These are phyloP conservation scores for Auriscalpium orientale DNA, from an alignment of 768 basidiomycete species.

Conservation along the genomic window DNA sequence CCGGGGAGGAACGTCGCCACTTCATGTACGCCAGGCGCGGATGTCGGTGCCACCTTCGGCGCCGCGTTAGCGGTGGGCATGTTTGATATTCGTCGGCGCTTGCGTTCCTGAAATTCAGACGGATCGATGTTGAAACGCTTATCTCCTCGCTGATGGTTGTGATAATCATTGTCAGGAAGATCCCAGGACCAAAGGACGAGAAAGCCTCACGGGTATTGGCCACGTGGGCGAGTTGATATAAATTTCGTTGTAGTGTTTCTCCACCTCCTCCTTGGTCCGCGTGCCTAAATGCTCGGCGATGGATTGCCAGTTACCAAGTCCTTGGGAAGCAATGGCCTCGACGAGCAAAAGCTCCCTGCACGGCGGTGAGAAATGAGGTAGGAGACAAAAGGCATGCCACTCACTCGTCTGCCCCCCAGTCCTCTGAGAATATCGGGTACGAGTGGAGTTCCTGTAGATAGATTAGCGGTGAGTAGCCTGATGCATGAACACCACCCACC, in stretches of 20 bases:
- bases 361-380: not conserved
- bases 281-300: slow-evolving; percentile 94
- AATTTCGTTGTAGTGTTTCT: slow-evolving; percentile 76
- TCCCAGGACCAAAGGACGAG: not conserved
- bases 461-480: slow-evolving; percentile 5
- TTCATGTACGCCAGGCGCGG: slow-evolving; percentile 88
- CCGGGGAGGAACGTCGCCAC: slow-evolving; percentile 90
- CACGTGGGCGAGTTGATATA: slow-evolving; percentile 75
- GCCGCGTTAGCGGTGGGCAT: slow-evolving; percentile 53
- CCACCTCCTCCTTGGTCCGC: slow-evolving; percentile 87
- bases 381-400: slow-evolving; percentile 20
- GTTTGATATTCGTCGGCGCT: slow-evolving; percentile 79
- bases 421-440: slow-evolving; percentile 88
- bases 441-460: slow-evolving; percentile 79
- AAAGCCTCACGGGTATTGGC: slow-evolving; percentile 68
- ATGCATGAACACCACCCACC: slow-evolving; percentile 34
- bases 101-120: slow-evolving; percentile 80
- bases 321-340: slow-evolving; percentile 81
- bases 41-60: slow-evolving; percentile 74
- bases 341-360: slow-evolving; percentile 80
- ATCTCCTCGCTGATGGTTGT: slow-evolving; percentile 32
- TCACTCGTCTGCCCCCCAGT: slow-evolving; percentile 98
- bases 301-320: slow-evolving; percentile 95
- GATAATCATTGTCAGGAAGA: slow-evolving; percentile 9
- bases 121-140: slow-evolving; percentile 63